Evolutionary conservation across 352 stramenopile species (phyloP), one percentile per base, ranked within the genome.

Genomic region (Phytophthora podocarpi): DNA sequence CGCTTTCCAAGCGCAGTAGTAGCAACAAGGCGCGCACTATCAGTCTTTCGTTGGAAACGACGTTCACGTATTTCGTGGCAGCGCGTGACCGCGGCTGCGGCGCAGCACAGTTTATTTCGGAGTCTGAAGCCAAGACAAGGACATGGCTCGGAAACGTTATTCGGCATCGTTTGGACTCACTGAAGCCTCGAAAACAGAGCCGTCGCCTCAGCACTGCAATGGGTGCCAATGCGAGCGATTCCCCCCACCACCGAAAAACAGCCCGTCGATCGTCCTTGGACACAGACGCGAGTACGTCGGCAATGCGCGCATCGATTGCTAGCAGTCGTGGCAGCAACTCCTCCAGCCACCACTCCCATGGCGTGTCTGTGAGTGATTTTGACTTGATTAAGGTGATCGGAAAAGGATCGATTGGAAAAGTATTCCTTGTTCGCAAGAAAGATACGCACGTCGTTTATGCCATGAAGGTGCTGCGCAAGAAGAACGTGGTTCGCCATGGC

Each of bases 381-480:
- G 81, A 93, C 23, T 55, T 93, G 64, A 90, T 95, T 55, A 86
- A 89, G 35, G 82, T 93, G 13, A 91, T 95, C 40, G 86, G 86
- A 30, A 87, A 90, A 40, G 86, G 86, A 26, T 85, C 63, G 59
- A 96, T 97, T 57, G 91, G 91, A 47, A 97, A 96, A 66, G 91
- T 98, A 7, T 87, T 97, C 39, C 70, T 97, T 9, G 89, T 95
- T 27, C 77, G 83, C 40, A 91, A 95, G 42, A 82, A 91, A 59
- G 85, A 96, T 50, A 98, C 95, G 15, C 72, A 87, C 35, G 76
- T 93, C 20, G 86, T 99, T 20, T 97, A 96, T 58, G 97, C 97
- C 5, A 99, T 99, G 96, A 99, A 99, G 73, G 91, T 99, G 31
- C 97, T 99, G 31, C 98, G 98, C 67, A 98, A 99, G 59, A 78